Evolutionary conservation across 2,329 filamentous ascomycete species (phyloP).

Genomic region (Cadophora gregata): DNA sequence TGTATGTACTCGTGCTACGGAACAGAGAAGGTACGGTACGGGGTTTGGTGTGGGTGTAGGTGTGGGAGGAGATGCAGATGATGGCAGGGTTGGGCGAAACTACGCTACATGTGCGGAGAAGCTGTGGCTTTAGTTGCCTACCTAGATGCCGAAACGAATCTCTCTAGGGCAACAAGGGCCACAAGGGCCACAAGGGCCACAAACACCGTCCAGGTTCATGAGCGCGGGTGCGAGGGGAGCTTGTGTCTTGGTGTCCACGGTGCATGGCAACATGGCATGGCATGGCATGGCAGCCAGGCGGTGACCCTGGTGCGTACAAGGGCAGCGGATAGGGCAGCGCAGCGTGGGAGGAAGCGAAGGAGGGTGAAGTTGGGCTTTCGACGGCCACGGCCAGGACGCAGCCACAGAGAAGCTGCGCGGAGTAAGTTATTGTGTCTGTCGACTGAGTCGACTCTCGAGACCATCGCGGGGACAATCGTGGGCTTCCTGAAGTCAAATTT

Average conservation of each 20-base stretch:
- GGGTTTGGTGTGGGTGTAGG: background rate
- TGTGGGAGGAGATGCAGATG: conserved; percentile 16
- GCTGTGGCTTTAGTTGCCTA: conserved; percentile 37
- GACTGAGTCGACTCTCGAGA: too few species aligned
- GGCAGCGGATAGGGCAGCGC: conserved; percentile 5
- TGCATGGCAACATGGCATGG: conserved; percentile 9
- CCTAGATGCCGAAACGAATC: conserved; percentile 36
- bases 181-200: background rate
- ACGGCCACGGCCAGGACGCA: conserved; percentile 9
- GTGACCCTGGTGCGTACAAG: conserved; percentile 1
- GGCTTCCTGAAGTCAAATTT: conserved; percentile 17
- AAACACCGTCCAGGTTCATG: conserved; percentile 29
- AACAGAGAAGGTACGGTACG: conserved; percentile 18
- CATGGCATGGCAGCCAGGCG: conserved; percentile 13
- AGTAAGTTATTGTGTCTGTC: background rate
- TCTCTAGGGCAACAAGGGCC: conserved; percentile 18
- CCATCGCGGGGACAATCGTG: conserved; percentile 15
- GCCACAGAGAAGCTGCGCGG: conserved; percentile 2
- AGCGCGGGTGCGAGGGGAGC: conserved; percentile 25
- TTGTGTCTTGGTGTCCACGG: conserved; percentile 7
- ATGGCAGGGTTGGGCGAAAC: conserved; percentile 16
- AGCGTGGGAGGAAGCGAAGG: conserved; percentile 15
- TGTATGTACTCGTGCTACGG: conserved; percentile 24
- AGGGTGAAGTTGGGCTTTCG: conserved; percentile 3
- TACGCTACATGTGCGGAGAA: conserved; percentile 39